Evolutionary conservation across 805 yeast species (phyloP), one percentile per base, ranked within the genome.

Genomic region (Ogataea minuta): DNA sequence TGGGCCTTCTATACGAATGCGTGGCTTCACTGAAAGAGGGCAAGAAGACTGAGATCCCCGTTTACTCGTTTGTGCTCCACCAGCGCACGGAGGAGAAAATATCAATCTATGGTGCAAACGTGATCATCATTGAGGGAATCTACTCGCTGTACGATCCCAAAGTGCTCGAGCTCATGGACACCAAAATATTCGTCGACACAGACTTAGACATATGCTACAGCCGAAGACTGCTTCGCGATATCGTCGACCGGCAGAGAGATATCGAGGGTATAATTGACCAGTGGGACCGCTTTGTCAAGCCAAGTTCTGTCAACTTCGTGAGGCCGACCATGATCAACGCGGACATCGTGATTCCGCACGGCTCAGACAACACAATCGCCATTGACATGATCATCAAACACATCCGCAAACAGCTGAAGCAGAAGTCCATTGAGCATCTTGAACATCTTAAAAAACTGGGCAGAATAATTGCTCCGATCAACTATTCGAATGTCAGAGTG

Each of bases 171-270:
- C 55, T 89, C 54, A 84, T 90, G 83, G 95, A 91, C 54, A 70
- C 88, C 43, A 91, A 85, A 61, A 77, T 91, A 13, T 93, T 79
- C 59, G 97, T 93, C 3, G 97, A 91, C 51, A 93, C 97, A 2
- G 98, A 90, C 54, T 69, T 89, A 50, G 99, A 93, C 57, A 76
- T 91, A 11, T 93, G 99, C 62, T 70, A 93, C 51, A 90, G 96
- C 4, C 72, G 99, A 53, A 71, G 99, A 52, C 66, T 93, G 30
- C 78, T 86, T 4, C 71, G 99, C 54, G 99, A 93, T 59, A 89
- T 88, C 37, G 70, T 85, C 10, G 79, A 82, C 45, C 70, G 99
- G 44, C 96, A 95, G 1, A 69, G 99, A 44, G 96, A 90, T 52
- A 66, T 90, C 24, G 70, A 65, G 4, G 95, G 96, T 1, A 84